Evolutionary conservation across 2,329 filamentous ascomycete genomes (phyloP).

Genomic region (Raffaelea arxii): DNA sequence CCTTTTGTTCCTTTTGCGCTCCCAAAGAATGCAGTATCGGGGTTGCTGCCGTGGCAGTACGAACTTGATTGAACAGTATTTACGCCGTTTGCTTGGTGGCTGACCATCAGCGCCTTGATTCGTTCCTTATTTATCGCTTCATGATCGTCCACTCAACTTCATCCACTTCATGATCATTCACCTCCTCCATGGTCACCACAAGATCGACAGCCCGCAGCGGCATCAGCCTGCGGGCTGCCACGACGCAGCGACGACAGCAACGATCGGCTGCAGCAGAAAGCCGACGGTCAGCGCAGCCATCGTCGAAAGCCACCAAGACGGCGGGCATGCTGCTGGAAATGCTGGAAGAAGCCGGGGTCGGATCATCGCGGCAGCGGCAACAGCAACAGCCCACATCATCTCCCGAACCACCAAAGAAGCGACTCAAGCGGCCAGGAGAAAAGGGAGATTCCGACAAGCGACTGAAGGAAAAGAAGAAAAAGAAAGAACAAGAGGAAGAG

Average conservation of each 20-base stretch:
- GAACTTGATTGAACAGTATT: no score
- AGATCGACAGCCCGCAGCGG: constrained; percentile 1
- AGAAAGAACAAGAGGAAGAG: not conserved
- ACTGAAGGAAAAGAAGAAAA: not conserved
- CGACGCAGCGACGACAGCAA: constrained; percentile 5
- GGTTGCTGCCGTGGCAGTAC: no score
- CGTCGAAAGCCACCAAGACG: not conserved
- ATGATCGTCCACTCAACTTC: no score
- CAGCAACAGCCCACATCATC: not conserved
- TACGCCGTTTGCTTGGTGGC: no score
- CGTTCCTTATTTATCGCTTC: no score
- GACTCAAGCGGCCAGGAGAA: constrained; percentile 14
- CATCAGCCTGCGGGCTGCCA: constrained; percentile 6
- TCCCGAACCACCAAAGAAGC: constrained; percentile 11
- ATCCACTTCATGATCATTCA: not conserved
- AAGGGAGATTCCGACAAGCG: not conserved
- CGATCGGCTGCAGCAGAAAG: not conserved
- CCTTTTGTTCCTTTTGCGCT: not conserved
- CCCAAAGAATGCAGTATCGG: no score
- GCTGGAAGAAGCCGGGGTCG: constrained; percentile 13
- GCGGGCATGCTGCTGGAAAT: constrained; percentile 12
- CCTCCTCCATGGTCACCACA: not conserved
- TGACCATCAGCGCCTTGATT: no score
- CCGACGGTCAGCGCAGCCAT: not conserved
- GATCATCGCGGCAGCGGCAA: not conserved